Base-by-base conservation (phyloP, 345 rosid genomes). In the Hevea brasiliensis region DNA sequence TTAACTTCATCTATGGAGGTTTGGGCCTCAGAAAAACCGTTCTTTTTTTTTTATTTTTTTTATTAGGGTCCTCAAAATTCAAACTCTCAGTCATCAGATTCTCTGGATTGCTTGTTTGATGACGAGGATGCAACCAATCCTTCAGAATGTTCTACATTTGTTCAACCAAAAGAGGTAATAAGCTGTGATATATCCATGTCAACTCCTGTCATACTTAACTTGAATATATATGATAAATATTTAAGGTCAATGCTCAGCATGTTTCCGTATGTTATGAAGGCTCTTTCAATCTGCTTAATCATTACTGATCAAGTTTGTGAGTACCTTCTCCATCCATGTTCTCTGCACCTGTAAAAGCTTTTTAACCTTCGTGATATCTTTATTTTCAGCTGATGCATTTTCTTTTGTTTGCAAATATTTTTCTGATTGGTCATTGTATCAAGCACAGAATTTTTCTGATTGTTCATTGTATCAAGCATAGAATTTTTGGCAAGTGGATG, bases 161-260 rank as follows among this genome's bases (percentile, higher is more conserved):
- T 74, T 63, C 79, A 74, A 71, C 84, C 87, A 59, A 90, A 90
- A 80, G 85, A 76, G 93, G 96, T 87, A 83, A 79, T 42, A 41
- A 61, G 50, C 48, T 54, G 44, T 55, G 21, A 40, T 44, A 23
- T 59, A 14, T 65, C 57, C 60, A 47, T 61, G 7, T 32, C 7
- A 42, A 15, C 23, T 60, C 41, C 24, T 6, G 23, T 57, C 29
- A 3, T 57, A 37, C 11, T 24, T 14, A 65, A 4, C n/a, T 3
- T 44, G 68, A 65, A 47, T 32, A 48, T 15, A 47, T 45, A 27
- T 45, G 68, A 17, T 65, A 45, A 29, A n/a, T 14, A 7, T 42
- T 24, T 42, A 6, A 45, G 68, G 37, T 27, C 45, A 44, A 24
- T 17, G 10, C 58, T 54, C 35, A n/a, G 72, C 23, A 26, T 42